Evolutionary conservation across 768 basidiomycete genomes (phyloP).

Genomic region (Mycena latifolia): DNA sequence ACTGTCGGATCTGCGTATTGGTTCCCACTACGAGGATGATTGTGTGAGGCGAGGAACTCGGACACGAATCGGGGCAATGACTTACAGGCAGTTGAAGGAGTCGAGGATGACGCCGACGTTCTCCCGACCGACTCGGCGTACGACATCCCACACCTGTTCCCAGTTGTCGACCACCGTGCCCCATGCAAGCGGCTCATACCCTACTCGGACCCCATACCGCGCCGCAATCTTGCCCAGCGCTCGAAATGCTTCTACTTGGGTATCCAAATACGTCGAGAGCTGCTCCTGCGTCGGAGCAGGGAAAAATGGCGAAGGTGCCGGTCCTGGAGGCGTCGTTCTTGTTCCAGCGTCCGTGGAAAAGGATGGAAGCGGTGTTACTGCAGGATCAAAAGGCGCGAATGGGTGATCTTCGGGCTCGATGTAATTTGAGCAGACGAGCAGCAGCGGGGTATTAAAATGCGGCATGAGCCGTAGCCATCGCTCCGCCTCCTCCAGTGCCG

Average conservation of each 20-base stretch:
- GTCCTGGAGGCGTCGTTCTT: conserved; percentile 14
- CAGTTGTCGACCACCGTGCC: conserved; percentile 49
- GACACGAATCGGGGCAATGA: not conserved
- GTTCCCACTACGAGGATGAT: conserved; percentile 40
- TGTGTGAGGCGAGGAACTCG: not conserved
- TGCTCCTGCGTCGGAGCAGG: conserved; percentile 22
- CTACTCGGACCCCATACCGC: conserved; percentile 43
- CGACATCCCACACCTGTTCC: conserved; percentile 53
- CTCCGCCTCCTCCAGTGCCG: conserved; percentile 44
- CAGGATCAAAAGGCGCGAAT: conserved; percentile 26
- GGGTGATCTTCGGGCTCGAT: conserved; percentile 39
- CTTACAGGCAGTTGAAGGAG: conserved; percentile 50
- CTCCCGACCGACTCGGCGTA: conserved; percentile 45
- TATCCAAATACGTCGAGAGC: conserved; percentile 41
- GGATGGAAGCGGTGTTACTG: not conserved
- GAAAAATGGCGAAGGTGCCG: conserved; percentile 15
- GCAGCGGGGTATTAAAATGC: conserved; percentile 44
- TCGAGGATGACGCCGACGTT: conserved; percentile 54
- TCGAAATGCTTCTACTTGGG: conserved; percentile 41
- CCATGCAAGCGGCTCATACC: conserved; percentile 51
- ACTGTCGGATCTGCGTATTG: conserved; percentile 54
- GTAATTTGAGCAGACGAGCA: conserved; percentile 52
- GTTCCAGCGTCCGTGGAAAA: not conserved
- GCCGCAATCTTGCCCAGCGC: conserved; percentile 48
- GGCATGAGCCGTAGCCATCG: conserved; percentile 47